phyloP scores from a whole-genome alignment of 805 yeast genomes.

The Nakazawaea peltata region DNA sequence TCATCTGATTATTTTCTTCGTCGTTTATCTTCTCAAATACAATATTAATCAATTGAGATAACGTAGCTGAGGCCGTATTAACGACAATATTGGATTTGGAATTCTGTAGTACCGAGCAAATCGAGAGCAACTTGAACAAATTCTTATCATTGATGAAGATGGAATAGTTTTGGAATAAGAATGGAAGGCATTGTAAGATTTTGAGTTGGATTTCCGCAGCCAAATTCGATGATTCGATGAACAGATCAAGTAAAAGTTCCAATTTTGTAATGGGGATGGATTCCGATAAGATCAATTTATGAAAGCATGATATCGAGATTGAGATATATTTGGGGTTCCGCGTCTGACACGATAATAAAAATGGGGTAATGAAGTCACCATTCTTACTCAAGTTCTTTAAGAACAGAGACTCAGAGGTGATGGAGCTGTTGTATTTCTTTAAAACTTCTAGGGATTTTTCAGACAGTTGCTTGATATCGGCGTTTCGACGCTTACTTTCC shows the following conservation, averaged over 20 bases:
- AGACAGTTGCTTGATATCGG: slow-evolving; percentile 54
- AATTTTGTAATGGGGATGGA: slow-evolving; percentile 48
- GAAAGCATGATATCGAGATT: slow-evolving; percentile 64
- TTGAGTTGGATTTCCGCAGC: slow-evolving; percentile 82
- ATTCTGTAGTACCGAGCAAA: slow-evolving; percentile 67
- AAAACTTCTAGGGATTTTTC: slow-evolving; percentile 44
- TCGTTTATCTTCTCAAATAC: slow-evolving; percentile 60
- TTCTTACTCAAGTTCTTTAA: slow-evolving; percentile 30
- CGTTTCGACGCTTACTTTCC: slow-evolving; percentile 64
- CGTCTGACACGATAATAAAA: slow-evolving; percentile 63
- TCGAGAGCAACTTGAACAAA: slow-evolving; percentile 49
- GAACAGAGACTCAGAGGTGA: slow-evolving; percentile 19
- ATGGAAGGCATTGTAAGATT: slow-evolving; percentile 75
- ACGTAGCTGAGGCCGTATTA: slow-evolving; percentile 89
- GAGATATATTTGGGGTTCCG: slow-evolving; percentile 68
- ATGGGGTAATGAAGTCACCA: slow-evolving; percentile 57
- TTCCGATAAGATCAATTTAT: slow-evolving; percentile 44
- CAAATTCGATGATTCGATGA: slow-evolving; percentile 65
- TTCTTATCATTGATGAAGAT: slow-evolving; percentile 43
- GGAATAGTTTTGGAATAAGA: slow-evolving; percentile 59
- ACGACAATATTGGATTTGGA: slow-evolving; percentile 68
- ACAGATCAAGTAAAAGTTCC: slow-evolving; percentile 52
- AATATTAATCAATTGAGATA: slow-evolving; percentile 74
- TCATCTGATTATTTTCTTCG: slow-evolving; percentile 25
- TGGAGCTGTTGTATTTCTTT: slow-evolving; percentile 23